Conservation (phyloP, 352 stramenopile species). For the Phytophthora multivora region DNA sequence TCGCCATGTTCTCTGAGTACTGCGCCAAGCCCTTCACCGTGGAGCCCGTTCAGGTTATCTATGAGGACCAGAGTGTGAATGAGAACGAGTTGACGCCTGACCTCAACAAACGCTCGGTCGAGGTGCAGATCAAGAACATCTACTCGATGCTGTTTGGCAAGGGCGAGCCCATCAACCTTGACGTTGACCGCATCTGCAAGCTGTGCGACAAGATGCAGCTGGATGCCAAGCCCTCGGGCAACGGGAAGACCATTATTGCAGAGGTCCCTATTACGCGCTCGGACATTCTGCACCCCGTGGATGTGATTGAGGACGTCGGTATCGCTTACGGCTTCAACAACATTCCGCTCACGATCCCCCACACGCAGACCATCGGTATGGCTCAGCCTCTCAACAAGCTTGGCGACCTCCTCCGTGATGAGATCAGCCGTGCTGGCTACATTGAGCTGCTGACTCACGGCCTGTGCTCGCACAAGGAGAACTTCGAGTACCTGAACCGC, state of each 20-base stretch:
- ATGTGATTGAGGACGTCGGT: slow-evolving; percentile 99
- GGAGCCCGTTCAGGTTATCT: slow-evolving; percentile 97
- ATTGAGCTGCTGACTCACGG: slow-evolving; percentile 98
- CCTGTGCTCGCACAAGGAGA: slow-evolving; percentile 97
- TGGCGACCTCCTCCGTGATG: slow-evolving; percentile 96
- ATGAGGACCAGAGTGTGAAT: slow-evolving; percentile 88
- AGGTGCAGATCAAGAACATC: slow-evolving; percentile 86
- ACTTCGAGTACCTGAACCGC: slow-evolving; percentile 95
- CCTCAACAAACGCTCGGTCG: slow-evolving; percentile 90
- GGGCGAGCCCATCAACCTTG: slow-evolving; percentile 75
- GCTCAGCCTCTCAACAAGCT: slow-evolving; percentile 98
- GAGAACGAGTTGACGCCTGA: slow-evolving; percentile 90
- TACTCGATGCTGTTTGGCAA: slow-evolving; percentile 90
- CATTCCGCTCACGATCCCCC: slow-evolving; percentile 95
- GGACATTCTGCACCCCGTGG: slow-evolving; percentile 99
- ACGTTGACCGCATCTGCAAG: slow-evolving; percentile 87
- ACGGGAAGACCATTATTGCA: slow-evolving; percentile 85
- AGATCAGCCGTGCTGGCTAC: slow-evolving; percentile 98
- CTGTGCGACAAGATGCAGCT: slow-evolving; percentile 99
- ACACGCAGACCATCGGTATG: slow-evolving; percentile 95
- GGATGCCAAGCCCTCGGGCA: slow-evolving; percentile 71
- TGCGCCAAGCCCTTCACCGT: slow-evolving; percentile 96
- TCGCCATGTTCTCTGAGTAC: slow-evolving; percentile 99
- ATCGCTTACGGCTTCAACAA: slow-evolving; percentile 99
- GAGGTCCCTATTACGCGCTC: slow-evolving; percentile 97